Evolutionary conservation across 1,284 basidiomycete species (phyloP).

Genomic region (Pseudozyma flocculosa): DNA sequence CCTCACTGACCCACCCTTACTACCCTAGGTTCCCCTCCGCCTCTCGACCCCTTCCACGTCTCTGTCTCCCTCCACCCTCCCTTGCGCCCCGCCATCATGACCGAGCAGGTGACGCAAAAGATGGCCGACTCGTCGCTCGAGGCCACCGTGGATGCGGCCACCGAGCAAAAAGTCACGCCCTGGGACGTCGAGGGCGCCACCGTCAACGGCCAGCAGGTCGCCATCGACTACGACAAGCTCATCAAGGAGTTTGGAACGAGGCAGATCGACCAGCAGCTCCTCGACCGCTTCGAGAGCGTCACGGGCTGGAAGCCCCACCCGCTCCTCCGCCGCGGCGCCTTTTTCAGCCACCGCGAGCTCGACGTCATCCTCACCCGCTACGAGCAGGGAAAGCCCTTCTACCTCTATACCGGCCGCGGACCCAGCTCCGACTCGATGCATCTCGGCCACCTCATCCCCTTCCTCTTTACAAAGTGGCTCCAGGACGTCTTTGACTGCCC

Average conservation of each 20-base stretch:
- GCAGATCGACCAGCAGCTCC: constrained; percentile 72
- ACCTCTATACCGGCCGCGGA: constrained; percentile 94
- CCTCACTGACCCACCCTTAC: no score
- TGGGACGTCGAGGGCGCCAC: constrained; percentile 97
- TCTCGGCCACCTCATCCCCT: constrained; percentile 95
- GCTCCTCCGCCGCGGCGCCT: constrained; percentile 85
- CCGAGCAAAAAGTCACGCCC: constrained; percentile 82
- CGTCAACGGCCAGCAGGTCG: constrained; percentile 76
- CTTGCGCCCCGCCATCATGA: constrained; percentile 8
- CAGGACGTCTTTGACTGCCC: constrained; percentile 96
- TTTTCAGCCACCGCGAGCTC: constrained; percentile 97
- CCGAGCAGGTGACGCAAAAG: constrained; percentile 34
- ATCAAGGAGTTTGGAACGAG: constrained; percentile 91
- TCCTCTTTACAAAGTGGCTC: constrained; percentile 97
- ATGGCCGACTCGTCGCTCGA: constrained; percentile 36
- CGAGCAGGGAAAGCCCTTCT: constrained; percentile 96
- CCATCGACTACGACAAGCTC: constrained; percentile 89
- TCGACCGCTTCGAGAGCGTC: constrained; percentile 85
- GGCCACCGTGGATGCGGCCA: constrained; percentile 25
- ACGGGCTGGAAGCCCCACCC: constrained; percentile 91
- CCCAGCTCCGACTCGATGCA: constrained; percentile 97
- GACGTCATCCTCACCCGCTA: constrained; percentile 91
- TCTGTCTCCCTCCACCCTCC: constrained; percentile 5
- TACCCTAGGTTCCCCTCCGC: not conserved
- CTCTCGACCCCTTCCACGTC: constrained; percentile 6